These are phyloP conservation scores for Carallia pectinifolia DNA, from an alignment of 345 rosid species.

Conservation along the genomic window DNA sequence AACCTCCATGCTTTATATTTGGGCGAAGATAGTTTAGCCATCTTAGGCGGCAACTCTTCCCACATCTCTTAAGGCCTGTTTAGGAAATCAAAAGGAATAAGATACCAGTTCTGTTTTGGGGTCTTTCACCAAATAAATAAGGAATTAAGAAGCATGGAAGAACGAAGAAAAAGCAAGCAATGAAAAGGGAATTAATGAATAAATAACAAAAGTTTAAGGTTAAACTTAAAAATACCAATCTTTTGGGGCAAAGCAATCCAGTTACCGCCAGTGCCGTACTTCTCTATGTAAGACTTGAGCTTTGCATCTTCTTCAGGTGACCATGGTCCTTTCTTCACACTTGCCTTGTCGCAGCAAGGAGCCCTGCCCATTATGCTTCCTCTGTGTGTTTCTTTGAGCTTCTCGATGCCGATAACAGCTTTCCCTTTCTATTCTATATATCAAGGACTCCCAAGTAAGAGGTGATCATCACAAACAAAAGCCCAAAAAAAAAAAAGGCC, in stretches of 20 bases:
- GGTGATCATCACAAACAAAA: conserved; percentile 26
- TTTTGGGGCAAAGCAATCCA: conserved; percentile 40
- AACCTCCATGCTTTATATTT: conserved; percentile 31
- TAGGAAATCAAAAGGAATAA: not conserved
- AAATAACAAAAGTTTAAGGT: not conserved
- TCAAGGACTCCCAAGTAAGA: not conserved
- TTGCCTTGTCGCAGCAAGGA: conserved; percentile 39
- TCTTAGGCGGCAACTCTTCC: conserved; percentile 34
- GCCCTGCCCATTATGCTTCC: conserved; percentile 32
- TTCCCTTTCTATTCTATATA: conserved; percentile 4
- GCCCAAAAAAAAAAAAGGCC: conserved; percentile 5
- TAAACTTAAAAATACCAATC: conserved; percentile 17
- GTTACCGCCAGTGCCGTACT: conserved; percentile 38
- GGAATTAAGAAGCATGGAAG: not conserved
- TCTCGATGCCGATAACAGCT: conserved; percentile 18
- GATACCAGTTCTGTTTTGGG: not conserved
- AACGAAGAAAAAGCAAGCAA: not conserved
- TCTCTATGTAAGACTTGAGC: conserved; percentile 32
- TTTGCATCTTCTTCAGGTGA: conserved; percentile 38
- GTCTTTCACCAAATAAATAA: not conserved
- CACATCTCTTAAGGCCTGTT: conserved; percentile 35
- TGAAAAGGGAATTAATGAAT: not conserved
- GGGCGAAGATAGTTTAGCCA: conserved; percentile 39
- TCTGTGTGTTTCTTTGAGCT: conserved; percentile 13
- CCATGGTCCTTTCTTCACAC: conserved; percentile 41